phyloP scores from a whole-genome alignment of 2,329 filamentous ascomycete genomes.

The Penicillium sp. region DNA sequence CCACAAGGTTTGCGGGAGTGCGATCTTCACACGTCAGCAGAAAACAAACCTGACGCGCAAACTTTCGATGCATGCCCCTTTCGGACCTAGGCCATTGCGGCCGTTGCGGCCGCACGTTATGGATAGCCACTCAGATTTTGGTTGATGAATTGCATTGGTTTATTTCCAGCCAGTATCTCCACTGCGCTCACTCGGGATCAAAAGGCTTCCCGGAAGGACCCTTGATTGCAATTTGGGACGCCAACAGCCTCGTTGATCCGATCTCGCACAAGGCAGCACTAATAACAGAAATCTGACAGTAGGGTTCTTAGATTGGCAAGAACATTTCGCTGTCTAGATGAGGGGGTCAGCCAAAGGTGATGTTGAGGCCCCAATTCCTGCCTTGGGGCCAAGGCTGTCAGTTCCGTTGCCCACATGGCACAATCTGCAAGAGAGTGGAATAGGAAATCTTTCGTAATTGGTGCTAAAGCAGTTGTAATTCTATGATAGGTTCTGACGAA shows the following conservation, averaged over 20 bases:
- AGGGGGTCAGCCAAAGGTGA: not conserved
- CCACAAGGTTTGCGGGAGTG: constrained; percentile 4
- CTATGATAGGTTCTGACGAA: too few relatives aligned
- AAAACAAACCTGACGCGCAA: not conserved
- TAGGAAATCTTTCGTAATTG: not conserved
- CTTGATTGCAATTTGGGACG: not conserved
- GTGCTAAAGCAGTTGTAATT: not conserved
- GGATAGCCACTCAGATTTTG: not conserved
- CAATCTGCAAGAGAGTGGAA: too few relatives aligned
- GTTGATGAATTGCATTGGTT: not conserved
- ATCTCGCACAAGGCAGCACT: not conserved
- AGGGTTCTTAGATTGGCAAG: too few relatives aligned
- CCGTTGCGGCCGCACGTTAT: not conserved
- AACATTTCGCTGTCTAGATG: not conserved
- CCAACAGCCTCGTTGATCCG: not conserved
- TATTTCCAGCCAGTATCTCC: not conserved
- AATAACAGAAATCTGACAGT: not conserved
- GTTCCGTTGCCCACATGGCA: not conserved
- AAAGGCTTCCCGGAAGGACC: not conserved
- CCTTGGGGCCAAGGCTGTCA: not conserved
- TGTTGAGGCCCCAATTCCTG: not conserved
- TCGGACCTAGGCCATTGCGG: not conserved
- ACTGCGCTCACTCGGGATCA: not conserved
- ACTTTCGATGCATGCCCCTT: not conserved
- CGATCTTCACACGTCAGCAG: constrained; percentile 9